These are phyloP conservation scores for Ballota nigra DNA, from an alignment of 257 asterid genomes.

Conservation along the genomic window DNA sequence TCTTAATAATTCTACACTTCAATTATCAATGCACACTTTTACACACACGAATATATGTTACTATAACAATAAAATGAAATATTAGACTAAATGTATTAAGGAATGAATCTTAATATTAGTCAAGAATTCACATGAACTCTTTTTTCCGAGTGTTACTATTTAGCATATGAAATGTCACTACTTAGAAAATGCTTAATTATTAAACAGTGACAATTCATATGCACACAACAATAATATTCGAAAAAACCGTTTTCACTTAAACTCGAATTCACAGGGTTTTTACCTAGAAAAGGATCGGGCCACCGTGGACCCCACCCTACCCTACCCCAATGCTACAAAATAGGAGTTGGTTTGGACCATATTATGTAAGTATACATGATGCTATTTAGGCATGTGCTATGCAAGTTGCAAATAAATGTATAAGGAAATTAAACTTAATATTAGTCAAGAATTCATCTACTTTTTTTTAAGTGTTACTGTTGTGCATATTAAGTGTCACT, in stretches of 20 bases:
- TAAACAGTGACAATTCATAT: no score
- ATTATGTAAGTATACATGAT: background rate
- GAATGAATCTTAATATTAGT: background rate
- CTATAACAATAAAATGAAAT: background rate
- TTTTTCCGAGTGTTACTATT: no score
- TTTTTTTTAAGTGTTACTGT: no score
- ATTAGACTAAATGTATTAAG: background rate
- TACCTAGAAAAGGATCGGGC: background rate
- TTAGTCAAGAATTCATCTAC: background rate
- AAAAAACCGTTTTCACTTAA: no score
- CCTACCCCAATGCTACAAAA: constrained; percentile 7
- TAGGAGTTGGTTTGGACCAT: constrained; percentile 25
- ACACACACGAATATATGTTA: background rate
- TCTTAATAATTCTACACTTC: background rate
- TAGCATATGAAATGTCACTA: no score
- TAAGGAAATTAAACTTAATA: background rate
- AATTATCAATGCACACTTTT: background rate
- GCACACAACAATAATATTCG: no score
- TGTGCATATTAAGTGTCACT: no score
- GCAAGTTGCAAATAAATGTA: constrained; percentile 29
- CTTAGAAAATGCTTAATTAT: no score
- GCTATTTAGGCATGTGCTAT: constrained; percentile 30
- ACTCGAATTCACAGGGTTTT: no score
- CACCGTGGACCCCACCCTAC: background rate
- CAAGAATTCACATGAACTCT: no score